Conservation (phyloP, 2,329 filamentous ascomycete genomes). For the Penicillium crustosum region DNA sequence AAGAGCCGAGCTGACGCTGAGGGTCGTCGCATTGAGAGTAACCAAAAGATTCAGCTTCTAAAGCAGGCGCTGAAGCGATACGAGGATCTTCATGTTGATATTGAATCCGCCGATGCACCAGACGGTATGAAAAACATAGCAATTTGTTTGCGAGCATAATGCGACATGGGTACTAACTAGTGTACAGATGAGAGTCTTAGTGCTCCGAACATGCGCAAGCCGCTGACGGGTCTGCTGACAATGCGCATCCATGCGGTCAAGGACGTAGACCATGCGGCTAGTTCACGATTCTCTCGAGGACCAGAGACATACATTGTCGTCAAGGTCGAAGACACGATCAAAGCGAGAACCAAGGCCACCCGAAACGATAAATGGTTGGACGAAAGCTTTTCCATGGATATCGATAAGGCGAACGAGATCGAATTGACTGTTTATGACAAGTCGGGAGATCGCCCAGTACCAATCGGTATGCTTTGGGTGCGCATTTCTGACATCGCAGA, state of each 20-base stretch:
- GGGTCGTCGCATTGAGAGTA: conserved; percentile 85
- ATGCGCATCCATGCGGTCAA: conserved; percentile 85
- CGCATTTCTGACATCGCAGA: conserved; percentile 96
- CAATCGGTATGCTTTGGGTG: conserved; percentile 94
- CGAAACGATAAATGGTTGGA: conserved; percentile 88
- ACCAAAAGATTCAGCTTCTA: conserved; percentile 93
- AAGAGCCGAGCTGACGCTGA: conserved; percentile 95
- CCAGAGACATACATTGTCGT: conserved; percentile 95
- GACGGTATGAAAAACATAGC: conserved; percentile 67
- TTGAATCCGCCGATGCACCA: conserved; percentile 72
- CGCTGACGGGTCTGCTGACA: conserved; percentile 85
- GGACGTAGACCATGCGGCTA: conserved; percentile 89
- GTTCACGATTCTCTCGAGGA: conserved; percentile 78
- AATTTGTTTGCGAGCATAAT: no score
- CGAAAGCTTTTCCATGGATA: conserved; percentile 86
- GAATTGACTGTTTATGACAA: conserved; percentile 98
- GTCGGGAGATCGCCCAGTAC: conserved; percentile 81
- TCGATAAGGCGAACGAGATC: conserved; percentile 98
- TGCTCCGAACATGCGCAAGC: conserved; percentile 89
- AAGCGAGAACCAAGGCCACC: conserved; percentile 81
- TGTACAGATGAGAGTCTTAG: conserved; percentile 88
- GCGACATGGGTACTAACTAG: conserved; percentile 28
- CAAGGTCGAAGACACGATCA: conserved; percentile 93
- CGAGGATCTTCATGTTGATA: conserved; percentile 93
- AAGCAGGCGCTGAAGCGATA: conserved; percentile 97